These are phyloP conservation scores for Elymus sibiricus DNA, from an alignment of 176 grass and related monocot genomes.

Conservation along the genomic window DNA sequence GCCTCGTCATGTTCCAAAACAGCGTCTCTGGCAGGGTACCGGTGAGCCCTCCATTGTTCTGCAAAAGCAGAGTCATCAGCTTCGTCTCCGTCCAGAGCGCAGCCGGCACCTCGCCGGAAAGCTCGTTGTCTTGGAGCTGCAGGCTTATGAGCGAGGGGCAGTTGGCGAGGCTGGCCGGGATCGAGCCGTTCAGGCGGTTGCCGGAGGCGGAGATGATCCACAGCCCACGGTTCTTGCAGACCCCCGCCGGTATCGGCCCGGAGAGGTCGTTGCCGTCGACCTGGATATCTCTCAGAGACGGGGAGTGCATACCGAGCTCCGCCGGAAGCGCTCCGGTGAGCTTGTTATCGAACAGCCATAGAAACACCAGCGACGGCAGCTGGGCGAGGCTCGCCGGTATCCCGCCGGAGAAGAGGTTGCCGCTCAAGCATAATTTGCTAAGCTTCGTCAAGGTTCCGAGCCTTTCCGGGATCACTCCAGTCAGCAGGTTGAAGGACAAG, in stretches of 20 bases:
- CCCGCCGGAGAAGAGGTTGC: constrained; percentile 53
- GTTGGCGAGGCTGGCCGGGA: constrained; percentile 46
- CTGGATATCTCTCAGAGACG: constrained; percentile 49
- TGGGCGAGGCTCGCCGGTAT: constrained; percentile 54
- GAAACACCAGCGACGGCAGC: constrained; percentile 35
- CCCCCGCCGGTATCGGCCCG: constrained; percentile 53
- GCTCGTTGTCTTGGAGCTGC: constrained; percentile 35
- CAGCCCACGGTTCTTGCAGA: constrained; percentile 38
- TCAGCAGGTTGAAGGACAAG: constrained; percentile 48
- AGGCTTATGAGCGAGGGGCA: constrained; percentile 50
- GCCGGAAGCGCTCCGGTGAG: constrained; percentile 58
- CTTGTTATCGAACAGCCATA: constrained; percentile 46
- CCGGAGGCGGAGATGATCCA: constrained; percentile 25
- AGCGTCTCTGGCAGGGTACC: constrained; percentile 53
- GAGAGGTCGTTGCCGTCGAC: constrained; percentile 51
- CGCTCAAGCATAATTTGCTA: constrained; percentile 14
- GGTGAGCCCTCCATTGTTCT: constrained; percentile 43
- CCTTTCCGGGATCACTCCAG: constrained; percentile 51
- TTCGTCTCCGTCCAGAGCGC: constrained; percentile 63
- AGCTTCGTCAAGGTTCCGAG: constrained; percentile 55
- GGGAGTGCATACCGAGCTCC: constrained; percentile 59
- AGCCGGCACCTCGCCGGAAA: constrained; percentile 58
- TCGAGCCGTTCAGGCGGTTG: constrained; percentile 56
- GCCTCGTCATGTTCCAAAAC: constrained; percentile 50
- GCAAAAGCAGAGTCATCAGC: constrained; percentile 41